Conservation (phyloP, 192 early-diverging fungal species). For the Radiomyces spectabilis region DNA sequence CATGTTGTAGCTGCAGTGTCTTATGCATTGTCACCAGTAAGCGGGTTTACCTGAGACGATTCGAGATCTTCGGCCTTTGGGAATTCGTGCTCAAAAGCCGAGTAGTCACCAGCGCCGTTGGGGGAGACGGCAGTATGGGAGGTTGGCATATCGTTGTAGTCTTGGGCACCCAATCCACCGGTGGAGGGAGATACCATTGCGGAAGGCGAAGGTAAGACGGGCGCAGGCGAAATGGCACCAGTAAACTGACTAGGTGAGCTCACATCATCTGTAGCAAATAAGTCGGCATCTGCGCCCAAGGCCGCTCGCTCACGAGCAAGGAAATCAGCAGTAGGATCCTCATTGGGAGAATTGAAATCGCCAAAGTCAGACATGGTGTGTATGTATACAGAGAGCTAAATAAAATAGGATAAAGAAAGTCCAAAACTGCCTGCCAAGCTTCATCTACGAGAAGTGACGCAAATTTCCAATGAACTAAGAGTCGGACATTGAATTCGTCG, state of each 20-base stretch:
- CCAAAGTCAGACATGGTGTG: conserved; percentile 35
- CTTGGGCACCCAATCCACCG: too few species aligned
- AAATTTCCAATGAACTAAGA: too few species aligned
- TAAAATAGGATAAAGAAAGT: not conserved
- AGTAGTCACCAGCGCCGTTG: conserved; percentile 1
- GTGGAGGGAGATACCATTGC: too few species aligned
- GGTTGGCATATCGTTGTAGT: not conserved
- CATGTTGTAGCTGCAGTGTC: too few species aligned
- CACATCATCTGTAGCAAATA: conserved; percentile 29
- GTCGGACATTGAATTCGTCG: too few species aligned
- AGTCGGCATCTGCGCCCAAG: conserved; percentile 64
- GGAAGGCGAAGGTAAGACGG: too few species aligned
- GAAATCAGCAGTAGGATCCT: conserved; percentile 69
- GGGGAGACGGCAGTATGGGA: not conserved
- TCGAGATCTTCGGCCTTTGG: conserved; percentile 30
- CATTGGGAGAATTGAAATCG: conserved; percentile 26
- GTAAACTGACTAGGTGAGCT: too few species aligned
- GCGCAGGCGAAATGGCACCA: too few species aligned
- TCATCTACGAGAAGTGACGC: too few species aligned
- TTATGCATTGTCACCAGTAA: not conserved
- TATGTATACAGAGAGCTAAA: not conserved
- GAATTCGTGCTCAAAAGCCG: conserved; percentile 22
- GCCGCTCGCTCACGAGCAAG: conserved; percentile 68
- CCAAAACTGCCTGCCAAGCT: too few species aligned
- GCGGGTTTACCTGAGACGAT: conserved; percentile 20